phyloP scores from a whole-genome alignment of 352 stramenopile species.

The Pythium monospermum region DNA sequence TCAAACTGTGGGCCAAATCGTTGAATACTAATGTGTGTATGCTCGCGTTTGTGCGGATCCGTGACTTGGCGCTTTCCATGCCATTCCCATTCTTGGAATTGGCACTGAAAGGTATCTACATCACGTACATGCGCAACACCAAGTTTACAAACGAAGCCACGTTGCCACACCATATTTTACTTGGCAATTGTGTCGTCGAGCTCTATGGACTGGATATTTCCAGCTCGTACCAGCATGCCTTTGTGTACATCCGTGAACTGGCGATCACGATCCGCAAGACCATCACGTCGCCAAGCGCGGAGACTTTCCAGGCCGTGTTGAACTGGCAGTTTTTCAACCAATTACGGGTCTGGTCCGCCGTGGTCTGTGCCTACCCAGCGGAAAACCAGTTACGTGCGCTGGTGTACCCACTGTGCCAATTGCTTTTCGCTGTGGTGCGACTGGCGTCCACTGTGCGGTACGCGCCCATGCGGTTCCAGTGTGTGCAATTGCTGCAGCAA shows the following conservation, averaged over 20 bases:
- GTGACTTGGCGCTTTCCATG: conserved; percentile 92
- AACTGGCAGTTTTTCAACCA: conserved; percentile 99
- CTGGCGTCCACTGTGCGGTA: conserved; percentile 76
- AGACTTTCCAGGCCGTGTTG: conserved; percentile 87
- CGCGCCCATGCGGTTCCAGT: conserved; percentile 95
- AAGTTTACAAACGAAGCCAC: conserved; percentile 92
- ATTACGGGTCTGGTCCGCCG: conserved; percentile 94
- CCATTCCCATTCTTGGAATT: conserved; percentile 96
- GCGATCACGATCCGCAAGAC: conserved; percentile 96
- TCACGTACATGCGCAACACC: conserved; percentile 94
- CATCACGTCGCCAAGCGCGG: conserved; percentile 90
- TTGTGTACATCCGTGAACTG: conserved; percentile 98
- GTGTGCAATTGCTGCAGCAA: conserved; percentile 95
- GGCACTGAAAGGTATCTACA: conserved; percentile 94
- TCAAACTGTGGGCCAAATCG: conserved; percentile 85
- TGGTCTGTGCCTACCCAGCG: conserved; percentile 88
- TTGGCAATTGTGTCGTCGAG: conserved; percentile 98
- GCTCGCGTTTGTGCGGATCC: conserved; percentile 94
- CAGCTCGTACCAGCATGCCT: conserved; percentile 98
- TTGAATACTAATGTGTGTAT: conserved; percentile 82
- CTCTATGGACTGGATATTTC: conserved; percentile 95
- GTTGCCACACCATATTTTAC: conserved; percentile 82
- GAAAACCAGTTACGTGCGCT: conserved; percentile 88
- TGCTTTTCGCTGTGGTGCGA: conserved; percentile 68
- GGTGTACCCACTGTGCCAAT: conserved; percentile 94